These are phyloP conservation scores for Tolypocladium tropicale DNA, from an alignment of 2,329 filamentous ascomycete genomes.

Conservation along the genomic window DNA sequence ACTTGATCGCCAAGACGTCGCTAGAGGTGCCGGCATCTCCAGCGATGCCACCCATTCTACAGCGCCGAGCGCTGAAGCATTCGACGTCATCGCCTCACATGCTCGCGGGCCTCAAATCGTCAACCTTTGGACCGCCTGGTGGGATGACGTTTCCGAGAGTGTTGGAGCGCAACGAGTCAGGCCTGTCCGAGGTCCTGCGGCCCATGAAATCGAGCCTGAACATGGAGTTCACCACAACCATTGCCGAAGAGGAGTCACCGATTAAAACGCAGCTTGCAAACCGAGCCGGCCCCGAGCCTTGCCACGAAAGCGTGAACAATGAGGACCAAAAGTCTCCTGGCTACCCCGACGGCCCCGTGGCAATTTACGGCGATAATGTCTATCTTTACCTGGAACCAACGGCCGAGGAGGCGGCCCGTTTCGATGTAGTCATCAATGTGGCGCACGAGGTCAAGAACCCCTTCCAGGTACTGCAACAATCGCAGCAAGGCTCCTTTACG, in stretches of 20 bases:
- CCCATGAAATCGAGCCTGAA: slow-evolving; percentile 35
- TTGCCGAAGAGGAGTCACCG: slow-evolving; percentile 46
- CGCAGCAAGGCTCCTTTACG: slow-evolving; percentile 12
- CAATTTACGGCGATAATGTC: slow-evolving; percentile 69
- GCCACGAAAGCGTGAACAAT: slow-evolving; percentile 58
- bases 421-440: slow-evolving; percentile 78
- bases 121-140: slow-evolving; percentile 49
- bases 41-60: slow-evolving; percentile 45
- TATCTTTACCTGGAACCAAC: slow-evolving; percentile 74
- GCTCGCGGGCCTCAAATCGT: slow-evolving; percentile 46
- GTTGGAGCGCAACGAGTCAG: slow-evolving; percentile 48
- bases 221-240: slow-evolving; percentile 29
- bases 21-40: slow-evolving; percentile 47
- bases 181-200: slow-evolving; percentile 47
- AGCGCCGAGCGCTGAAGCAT: slow-evolving; percentile 54
- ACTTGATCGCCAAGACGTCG: slow-evolving; percentile 36
- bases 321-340: slow-evolving; percentile 73
- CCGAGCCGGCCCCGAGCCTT: slow-evolving; percentile 43
- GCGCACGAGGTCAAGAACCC: slow-evolving; percentile 74
- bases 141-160: slow-evolving; percentile 56
- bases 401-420: slow-evolving; percentile 63
- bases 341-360: slow-evolving; percentile 72
- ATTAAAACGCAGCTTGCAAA: slow-evolving; percentile 54
- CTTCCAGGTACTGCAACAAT: slow-evolving; percentile 35
- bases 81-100: slow-evolving; percentile 60